Base-by-base conservation (phyloP, 2,329 filamentous ascomycete genomes). In the Fusarium xyrophilum region DNA sequence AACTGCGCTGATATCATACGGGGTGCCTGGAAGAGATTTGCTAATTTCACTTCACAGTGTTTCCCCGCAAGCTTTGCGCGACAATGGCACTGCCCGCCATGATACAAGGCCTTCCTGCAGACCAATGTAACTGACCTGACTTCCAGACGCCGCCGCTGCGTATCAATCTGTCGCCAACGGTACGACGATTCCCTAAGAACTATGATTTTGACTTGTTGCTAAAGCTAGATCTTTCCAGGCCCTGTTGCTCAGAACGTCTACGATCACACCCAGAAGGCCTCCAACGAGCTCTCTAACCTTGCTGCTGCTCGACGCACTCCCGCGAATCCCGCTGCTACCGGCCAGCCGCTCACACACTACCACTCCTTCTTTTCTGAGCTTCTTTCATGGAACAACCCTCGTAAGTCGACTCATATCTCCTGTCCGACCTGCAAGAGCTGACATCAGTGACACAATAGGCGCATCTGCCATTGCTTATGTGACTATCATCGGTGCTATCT, bases 321-420 rank as follows among this genome's bases (percentile, higher is more conserved):
- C 56, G 69, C 79, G 52, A 80, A 81, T 60, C 82, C 82, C 35
- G 82, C 87, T 73, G 86, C 85, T 65, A 88, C 86, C 47, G 87
- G 86, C 73, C 87, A 90, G 78, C 85, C 85, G 52, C 79, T 90
- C 75, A 90, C 88, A 62, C 87, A 90, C 79, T 91, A 91, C 77
- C 88, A 91, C 81, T 91, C 88, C 19, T 87, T 91, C 80, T 91
- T 91, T 79, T 86, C 85, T 52, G 87, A 89, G 77, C 83, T 91
- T 60, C 82, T 91, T 65, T 90, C 88, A 70, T 91, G 89, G 88
- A 84, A 89, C 76, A 88, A 89, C 77, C 88, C 88, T 76, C 85
- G 88, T 88, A 83, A 75, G 85, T 82, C 28, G 32, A 65, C 38
- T 35, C 47, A 25, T 42, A 28, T 46, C 51, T 25, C 54, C 47